Percentiles rank a stretch among this genome's conserved stretches.
Evolutionary conservation across 768 basidiomycete species (phyloP).

Genomic region (Crepidotus variabilis): DNA sequence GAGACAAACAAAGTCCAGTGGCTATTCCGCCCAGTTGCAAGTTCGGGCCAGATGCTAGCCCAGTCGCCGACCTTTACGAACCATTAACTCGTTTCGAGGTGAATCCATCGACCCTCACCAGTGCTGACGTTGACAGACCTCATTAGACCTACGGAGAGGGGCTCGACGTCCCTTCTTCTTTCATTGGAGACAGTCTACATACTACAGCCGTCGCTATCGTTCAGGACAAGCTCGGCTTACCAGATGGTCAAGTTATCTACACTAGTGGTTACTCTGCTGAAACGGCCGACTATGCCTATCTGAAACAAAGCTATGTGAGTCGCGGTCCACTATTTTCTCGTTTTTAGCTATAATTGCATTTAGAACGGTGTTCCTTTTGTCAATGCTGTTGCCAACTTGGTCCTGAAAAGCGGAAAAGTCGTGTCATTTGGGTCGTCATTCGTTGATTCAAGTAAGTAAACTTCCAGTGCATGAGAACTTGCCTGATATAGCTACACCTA

Average conservation of each 20-base stretch:
- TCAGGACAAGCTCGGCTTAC: slow-evolving; percentile 18
- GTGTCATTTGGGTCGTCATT: slow-evolving; percentile 29
- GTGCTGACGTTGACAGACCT: neutral
- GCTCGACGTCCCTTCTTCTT: slow-evolving; percentile 14
- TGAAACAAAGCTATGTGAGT: slow-evolving; percentile 15
- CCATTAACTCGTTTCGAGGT: too few species aligned
- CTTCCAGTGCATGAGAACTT: slow-evolving; percentile 12
- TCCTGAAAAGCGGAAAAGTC: slow-evolving; percentile 24
- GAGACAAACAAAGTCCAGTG: neutral
- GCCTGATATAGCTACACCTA: neutral
- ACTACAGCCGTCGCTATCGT: slow-evolving; percentile 19
- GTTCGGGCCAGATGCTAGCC: too few species aligned
- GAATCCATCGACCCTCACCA: too few species aligned
- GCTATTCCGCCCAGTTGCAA: too few species aligned
- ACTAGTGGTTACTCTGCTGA: slow-evolving; percentile 13
- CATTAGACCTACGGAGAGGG: slow-evolving; percentile 24
- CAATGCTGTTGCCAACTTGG: slow-evolving; percentile 29
- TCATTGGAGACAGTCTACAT: neutral
- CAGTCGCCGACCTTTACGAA: too few species aligned
- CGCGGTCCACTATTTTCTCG: neutral
- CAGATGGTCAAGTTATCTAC: slow-evolving; percentile 8
- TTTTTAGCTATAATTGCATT: neutral
- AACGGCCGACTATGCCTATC: slow-evolving; percentile 14
- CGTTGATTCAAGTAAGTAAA: slow-evolving; percentile 27
- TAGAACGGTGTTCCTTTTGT: slow-evolving; percentile 17